phyloP scores from a whole-genome alignment of 106 monocot genomes.

The Xerophyta viscosa region DNA sequence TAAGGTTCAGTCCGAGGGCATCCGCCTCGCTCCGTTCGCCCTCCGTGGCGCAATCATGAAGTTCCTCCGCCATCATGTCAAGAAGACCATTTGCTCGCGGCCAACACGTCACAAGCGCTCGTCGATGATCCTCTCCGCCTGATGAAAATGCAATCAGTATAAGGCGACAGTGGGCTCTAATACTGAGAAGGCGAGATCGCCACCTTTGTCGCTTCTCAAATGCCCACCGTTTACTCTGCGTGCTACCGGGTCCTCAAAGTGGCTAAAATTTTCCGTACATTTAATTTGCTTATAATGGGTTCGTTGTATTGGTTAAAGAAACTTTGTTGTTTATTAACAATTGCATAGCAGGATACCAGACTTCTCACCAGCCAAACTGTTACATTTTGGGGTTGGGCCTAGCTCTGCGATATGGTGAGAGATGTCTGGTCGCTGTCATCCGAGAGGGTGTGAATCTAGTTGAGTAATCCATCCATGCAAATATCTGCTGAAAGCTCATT shows the following conservation, averaged over 20 bases:
- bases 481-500: slow-evolving; percentile 70
- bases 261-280: slow-evolving; percentile 79
- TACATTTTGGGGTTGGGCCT: slow-evolving; percentile 95
- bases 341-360: slow-evolving; percentile 67
- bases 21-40: slow-evolving; percentile 74
- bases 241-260: no score
- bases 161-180: no score
- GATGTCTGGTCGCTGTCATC: slow-evolving; percentile 83
- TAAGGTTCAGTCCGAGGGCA: slow-evolving; percentile 81
- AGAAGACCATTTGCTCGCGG: not conserved
- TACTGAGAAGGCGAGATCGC: no score
- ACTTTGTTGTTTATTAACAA: slow-evolving; percentile 24
- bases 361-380: slow-evolving; percentile 62
- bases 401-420: slow-evolving; percentile 87
- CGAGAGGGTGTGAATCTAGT: slow-evolving; percentile 76
- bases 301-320: not conserved
- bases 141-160: no score
- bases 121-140: no score
- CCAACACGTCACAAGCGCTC: no score
- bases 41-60: slow-evolving; percentile 90
- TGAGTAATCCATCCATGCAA: slow-evolving; percentile 90
- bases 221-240: no score
- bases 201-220: slow-evolving; percentile 7
- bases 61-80: slow-evolving; percentile 37
- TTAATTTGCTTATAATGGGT: slow-evolving; percentile 42